Conservation (phyloP, 2,329 filamentous ascomycete genomes). For the Dothistroma pini region DNA sequence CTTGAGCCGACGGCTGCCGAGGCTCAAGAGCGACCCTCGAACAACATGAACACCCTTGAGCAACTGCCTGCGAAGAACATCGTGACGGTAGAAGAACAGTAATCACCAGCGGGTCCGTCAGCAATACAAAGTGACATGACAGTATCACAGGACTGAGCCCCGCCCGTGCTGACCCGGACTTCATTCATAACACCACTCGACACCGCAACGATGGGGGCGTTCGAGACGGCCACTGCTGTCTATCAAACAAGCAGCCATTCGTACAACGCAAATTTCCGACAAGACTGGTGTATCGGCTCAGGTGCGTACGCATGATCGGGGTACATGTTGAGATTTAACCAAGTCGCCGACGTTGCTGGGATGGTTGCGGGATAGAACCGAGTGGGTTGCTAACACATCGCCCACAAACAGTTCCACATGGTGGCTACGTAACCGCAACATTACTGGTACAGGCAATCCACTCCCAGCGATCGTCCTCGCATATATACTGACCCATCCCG, state of each 20-base stretch:
- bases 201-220: slow-evolving; percentile 19
- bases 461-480: neutral
- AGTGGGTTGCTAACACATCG: neutral
- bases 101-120: neutral
- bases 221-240: slow-evolving; percentile 45
- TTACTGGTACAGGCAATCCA: slow-evolving; percentile 38
- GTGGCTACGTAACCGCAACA: slow-evolving; percentile 63
- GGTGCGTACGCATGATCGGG: slow-evolving; percentile 41
- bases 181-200: neutral
- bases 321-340: neutral
- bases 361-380: neutral
- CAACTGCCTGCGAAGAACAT: neutral
- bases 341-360: neutral
- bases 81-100: neutral
- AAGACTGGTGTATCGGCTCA: slow-evolving; percentile 63
- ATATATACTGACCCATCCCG: slow-evolving; percentile 8
- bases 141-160: neutral
- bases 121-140: neutral
- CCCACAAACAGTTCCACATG: slow-evolving; percentile 58
- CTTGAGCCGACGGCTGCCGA: neutral
- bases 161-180: slow-evolving; percentile 4
- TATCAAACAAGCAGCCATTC: slow-evolving; percentile 52
- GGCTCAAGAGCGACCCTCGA: neutral
- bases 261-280: slow-evolving; percentile 54
- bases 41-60: neutral